Percentiles rank a stretch among this genome's conserved stretches.
Conservation (phyloP, 177 flowering plant genomes). For the Vitis hybrid region DNA sequence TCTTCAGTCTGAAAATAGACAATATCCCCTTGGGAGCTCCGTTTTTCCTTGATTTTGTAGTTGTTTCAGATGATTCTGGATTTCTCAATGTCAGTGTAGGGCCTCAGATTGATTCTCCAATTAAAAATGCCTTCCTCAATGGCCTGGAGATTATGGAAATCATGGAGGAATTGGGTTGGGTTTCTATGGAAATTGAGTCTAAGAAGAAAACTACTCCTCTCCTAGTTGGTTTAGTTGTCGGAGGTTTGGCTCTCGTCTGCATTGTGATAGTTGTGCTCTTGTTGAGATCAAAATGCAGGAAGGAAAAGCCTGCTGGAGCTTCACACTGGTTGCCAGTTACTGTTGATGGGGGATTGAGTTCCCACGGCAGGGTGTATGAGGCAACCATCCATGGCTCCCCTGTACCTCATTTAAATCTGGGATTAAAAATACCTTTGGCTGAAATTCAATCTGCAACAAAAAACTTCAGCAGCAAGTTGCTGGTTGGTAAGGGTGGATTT, state of each 20-base stretch:
- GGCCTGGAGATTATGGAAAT: constrained; percentile 53
- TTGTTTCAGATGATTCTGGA: constrained; percentile 37
- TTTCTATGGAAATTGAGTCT: neutral
- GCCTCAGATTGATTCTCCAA: neutral
- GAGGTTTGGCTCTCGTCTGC: constrained; percentile 14
- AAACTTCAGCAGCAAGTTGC: constrained; percentile 19
- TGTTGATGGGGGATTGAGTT: constrained; percentile 8
- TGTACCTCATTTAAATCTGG: constrained; percentile 17
- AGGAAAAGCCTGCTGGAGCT: constrained; percentile 15
- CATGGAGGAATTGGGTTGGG: constrained; percentile 7
- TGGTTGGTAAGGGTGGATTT: constrained; percentile 36
- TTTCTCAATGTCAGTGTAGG: constrained; percentile 39
- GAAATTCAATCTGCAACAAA: constrained; percentile 33
- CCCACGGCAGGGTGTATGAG: constrained; percentile 13
- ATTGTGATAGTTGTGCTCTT: constrained; percentile 12
- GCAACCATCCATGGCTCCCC: constrained; percentile 9
- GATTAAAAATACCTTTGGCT: constrained; percentile 20
- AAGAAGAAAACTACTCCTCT: constrained; percentile 2
- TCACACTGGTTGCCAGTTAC: constrained; percentile 13
- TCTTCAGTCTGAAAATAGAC: constrained; percentile 2
- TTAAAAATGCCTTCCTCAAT: constrained; percentile 30
- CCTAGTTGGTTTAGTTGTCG: constrained; percentile 28
- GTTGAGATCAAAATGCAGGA: constrained; percentile 8
- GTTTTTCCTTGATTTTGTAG: constrained; percentile 36
- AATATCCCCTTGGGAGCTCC: constrained; percentile 16